phyloP scores from a whole-genome alignment of 306 rosid genomes.

The Medicago ruthenica region DNA sequence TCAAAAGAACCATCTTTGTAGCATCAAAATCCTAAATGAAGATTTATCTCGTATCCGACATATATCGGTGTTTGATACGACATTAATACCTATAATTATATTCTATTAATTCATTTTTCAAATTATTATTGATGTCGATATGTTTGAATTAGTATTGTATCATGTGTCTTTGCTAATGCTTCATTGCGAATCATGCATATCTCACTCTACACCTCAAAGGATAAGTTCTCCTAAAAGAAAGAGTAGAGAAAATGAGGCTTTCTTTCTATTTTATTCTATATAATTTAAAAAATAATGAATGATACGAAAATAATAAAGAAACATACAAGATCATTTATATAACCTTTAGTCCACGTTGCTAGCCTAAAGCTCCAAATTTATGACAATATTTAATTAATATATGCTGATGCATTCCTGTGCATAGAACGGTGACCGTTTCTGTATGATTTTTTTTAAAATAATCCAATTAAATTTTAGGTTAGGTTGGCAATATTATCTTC shows the following conservation, averaged over 20 bases:
- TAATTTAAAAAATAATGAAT: neutral
- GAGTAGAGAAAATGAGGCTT: neutral
- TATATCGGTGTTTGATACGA: no score
- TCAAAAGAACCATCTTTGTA: no score
- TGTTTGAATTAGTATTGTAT: no score
- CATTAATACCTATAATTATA: no score
- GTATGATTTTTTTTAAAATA: conserved; percentile 13
- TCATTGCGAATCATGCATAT: neutral
- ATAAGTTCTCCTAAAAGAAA: neutral
- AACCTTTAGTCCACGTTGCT: conserved; percentile 11
- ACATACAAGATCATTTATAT: neutral
- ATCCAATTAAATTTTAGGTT: conserved; percentile 21
- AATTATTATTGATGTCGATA: no score
- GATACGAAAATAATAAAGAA: conserved; percentile 29
- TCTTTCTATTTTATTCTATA: neutral
- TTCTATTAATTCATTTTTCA: no score
- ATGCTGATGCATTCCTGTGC: conserved; percentile 22
- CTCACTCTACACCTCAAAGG: neutral
- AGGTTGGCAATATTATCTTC: conserved; percentile 42
- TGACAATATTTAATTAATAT: conserved; percentile 6
- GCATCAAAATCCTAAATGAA: no score
- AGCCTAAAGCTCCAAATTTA: conserved; percentile 7
- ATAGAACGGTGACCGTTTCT: conserved; percentile 14
- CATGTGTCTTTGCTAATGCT: no score
- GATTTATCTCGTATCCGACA: no score